Conservation (phyloP, 106 monocot species). For the Platanthera guangdongensis region DNA sequence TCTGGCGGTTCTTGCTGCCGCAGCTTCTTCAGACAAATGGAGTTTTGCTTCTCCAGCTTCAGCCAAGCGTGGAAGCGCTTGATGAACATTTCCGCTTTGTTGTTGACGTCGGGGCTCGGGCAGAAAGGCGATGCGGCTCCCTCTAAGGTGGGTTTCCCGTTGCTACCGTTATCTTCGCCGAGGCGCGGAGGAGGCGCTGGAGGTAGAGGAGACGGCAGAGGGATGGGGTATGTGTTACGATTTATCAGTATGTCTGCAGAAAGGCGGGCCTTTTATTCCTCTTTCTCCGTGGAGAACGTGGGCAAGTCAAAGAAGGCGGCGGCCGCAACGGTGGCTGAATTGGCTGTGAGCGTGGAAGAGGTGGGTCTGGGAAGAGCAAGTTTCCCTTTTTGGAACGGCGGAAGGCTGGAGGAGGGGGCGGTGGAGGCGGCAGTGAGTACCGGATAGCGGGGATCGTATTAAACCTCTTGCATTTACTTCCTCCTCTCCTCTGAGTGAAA, state of each 20-base stretch:
- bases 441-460: conserved; percentile 1
- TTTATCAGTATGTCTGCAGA: background rate
- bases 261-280: background rate
- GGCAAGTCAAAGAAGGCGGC: background rate
- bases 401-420: conserved; percentile 13
- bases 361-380: conserved; percentile 13
- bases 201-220: background rate
- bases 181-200: conserved; percentile 22
- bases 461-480: conserved; percentile 38
- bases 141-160: background rate
- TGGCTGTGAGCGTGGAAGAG: conserved; percentile 20
- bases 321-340: too few relatives aligned
- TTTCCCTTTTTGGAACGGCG: background rate
- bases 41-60: conserved; percentile 58
- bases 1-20: conserved; percentile 5
- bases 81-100: conserved; percentile 63
- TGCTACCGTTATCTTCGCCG: background rate
- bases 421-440: conserved; percentile 16
- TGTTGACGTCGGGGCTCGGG: conserved; percentile 64
- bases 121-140: conserved; percentile 9
- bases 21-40: conserved; percentile 27
- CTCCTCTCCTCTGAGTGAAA: conserved; percentile 38
- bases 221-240: conserved; percentile 1
- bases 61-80: conserved; percentile 35
- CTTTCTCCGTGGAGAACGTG: background rate